Evolutionary conservation across 768 basidiomycete genomes (phyloP), one percentile per base, ranked within the genome.

Genomic region (Guyanaporus albipodus): DNA sequence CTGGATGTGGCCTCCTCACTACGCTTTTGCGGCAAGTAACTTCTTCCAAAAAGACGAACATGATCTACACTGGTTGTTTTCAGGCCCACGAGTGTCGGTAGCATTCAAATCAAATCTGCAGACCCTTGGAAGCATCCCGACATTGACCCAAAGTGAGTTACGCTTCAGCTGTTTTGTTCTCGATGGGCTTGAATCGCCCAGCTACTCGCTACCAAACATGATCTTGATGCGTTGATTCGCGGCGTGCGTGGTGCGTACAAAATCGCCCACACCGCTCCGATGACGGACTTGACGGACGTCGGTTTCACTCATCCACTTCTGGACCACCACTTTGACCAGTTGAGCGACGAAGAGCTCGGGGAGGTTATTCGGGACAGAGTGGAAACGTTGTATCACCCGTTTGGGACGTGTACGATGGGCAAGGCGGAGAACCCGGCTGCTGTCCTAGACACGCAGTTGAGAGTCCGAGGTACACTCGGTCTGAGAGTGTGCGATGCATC

Each of bases 401-500:
- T 68, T 48, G 70, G 70, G 45, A 70, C 73, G 1, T 61, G 67
- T 50, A 26, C 52, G 31, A 61, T 71, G 65, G 48, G 73, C 60
- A 56, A 66, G 58, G 54, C 68, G 64, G 75, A 69, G 62, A 15
- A 73, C 57, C 42, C 53, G 46, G 26, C 56, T 37, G 71, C 75
- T 7, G 76, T 76, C 0, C 64, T 79, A 37, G 74, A 77, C 37
- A 31, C 75, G 21, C 53, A 61, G 40, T 46, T 79, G 48, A 50
- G 60, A 19, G 75, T 80, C 28, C 64, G 75, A 31, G 78, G 76
- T 5, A 54, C 67, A 5, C 54, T 58, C 42, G 66, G 69, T 40
- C 63, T 79, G 38, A 48, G 77, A 15, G 66, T 79, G 12, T 75
- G 64, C n/a, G 77, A 79, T 50, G 75, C 74, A 34, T 72, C 70